Percentiles rank a stretch among this genome's conserved stretches.
Evolutionary conservation across 441 rosid genomes (phyloP).

Genomic region (Erysimum pusillum): DNA sequence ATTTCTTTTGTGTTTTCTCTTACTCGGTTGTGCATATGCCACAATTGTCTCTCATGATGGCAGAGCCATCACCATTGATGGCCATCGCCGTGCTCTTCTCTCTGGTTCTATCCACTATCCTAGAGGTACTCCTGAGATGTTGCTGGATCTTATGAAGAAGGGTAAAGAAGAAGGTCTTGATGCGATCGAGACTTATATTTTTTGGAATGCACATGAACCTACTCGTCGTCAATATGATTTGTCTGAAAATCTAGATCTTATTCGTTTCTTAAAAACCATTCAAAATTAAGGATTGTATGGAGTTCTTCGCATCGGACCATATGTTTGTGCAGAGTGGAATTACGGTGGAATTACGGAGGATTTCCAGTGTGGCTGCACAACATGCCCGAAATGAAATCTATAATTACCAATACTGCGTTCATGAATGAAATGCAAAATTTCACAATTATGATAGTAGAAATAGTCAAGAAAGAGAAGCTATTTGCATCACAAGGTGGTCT

Average conservation of each 20-base stretch:
- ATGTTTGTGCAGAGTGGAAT: slow-evolving; percentile 67
- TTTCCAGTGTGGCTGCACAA: slow-evolving; percentile 70
- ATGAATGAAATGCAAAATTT: slow-evolving; percentile 63
- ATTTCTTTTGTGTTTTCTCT: slow-evolving; percentile 21
- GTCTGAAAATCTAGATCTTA: slow-evolving; percentile 54
- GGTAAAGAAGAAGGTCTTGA: slow-evolving; percentile 64
- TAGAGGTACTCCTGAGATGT: slow-evolving; percentile 57
- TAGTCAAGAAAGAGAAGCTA: slow-evolving; percentile 52
- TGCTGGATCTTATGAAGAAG: slow-evolving; percentile 63
- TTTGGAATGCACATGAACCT: slow-evolving; percentile 69
- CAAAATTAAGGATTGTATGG: slow-evolving; percentile 55
- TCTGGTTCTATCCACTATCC: slow-evolving; percentile 49
- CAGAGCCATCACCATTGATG: slow-evolving; percentile 48
- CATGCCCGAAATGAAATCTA: slow-evolving; percentile 49
- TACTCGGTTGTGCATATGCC: slow-evolving; percentile 32
- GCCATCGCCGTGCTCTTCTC: slow-evolving; percentile 43
- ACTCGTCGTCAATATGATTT: slow-evolving; percentile 60
- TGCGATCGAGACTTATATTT: slow-evolving; percentile 62
- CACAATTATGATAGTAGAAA: slow-evolving; percentile 56
- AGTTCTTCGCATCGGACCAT: slow-evolving; percentile 67
- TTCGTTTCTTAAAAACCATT: slow-evolving; percentile 55
- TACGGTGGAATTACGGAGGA: slow-evolving; percentile 53
- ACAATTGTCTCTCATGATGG: slow-evolving; percentile 44
- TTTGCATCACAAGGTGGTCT: slow-evolving; percentile 68
- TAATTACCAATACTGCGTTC: slow-evolving; percentile 55